Conservation (phyloP, 805 yeast genomes). For the Saturnispora diversa region DNA sequence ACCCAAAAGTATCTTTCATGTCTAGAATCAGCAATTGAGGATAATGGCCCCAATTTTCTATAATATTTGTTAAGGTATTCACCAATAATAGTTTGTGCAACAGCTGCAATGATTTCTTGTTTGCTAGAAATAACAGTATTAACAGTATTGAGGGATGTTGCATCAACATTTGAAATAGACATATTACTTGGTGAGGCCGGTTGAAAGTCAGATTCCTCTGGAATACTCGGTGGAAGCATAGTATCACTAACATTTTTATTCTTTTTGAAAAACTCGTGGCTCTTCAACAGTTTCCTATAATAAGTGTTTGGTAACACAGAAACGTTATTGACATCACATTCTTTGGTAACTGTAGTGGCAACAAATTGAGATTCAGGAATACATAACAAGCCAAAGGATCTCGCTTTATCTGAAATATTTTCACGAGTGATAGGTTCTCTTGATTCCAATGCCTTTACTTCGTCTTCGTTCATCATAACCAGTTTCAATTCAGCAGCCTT, state of each 20-base stretch:
- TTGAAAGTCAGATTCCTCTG: conserved; percentile 14
- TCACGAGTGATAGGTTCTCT: conserved; percentile 13
- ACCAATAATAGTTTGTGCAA: conserved; percentile 90
- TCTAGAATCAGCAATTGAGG: conserved; percentile 66
- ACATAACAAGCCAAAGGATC: conserved; percentile 39
- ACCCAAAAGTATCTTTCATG: conserved; percentile 95
- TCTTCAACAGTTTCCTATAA: conserved; percentile 48
- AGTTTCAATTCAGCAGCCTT: conserved; percentile 38
- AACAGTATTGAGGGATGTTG: conserved; percentile 28
- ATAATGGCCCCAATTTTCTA: conserved; percentile 66
- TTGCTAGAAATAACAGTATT: conserved; percentile 62
- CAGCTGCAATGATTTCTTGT: conserved; percentile 69
- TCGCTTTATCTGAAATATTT: conserved; percentile 35
- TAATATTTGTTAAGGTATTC: conserved; percentile 83
- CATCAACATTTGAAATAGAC: conserved; percentile 9
- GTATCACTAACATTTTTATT: conserved; percentile 10
- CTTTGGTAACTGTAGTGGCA: conserved; percentile 51
- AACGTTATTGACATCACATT: conserved; percentile 48
- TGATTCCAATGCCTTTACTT: conserved; percentile 17
- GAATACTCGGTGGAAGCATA: conserved; percentile 7
- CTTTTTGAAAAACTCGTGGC: conserved; percentile 29
- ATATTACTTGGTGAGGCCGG: conserved; percentile 11
- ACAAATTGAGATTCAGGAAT: conserved; percentile 54
- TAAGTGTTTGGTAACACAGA: conserved; percentile 59
- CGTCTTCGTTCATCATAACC: conserved; percentile 26